Conservation (phyloP, 148 eudicot species). For the Cornus florida region DNA sequence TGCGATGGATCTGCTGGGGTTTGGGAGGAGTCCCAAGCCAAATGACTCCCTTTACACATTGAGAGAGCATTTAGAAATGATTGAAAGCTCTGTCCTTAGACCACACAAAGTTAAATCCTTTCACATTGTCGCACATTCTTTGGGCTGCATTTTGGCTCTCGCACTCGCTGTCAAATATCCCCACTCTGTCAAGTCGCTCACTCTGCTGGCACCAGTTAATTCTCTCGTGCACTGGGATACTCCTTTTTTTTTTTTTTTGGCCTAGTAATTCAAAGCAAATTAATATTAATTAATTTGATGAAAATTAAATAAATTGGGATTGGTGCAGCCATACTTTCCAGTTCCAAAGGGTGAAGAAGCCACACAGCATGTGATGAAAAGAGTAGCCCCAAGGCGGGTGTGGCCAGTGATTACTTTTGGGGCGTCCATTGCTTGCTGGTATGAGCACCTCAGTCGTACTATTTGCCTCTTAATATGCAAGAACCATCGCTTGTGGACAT, state of each 20-base stretch:
- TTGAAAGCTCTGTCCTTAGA: slow-evolving; percentile 68
- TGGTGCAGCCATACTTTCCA: slow-evolving; percentile 78
- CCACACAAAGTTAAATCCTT: slow-evolving; percentile 61
- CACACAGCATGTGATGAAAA: slow-evolving; percentile 71
- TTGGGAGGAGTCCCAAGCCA: slow-evolving; percentile 93
- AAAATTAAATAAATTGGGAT: too few relatives aligned
- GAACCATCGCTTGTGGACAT: slow-evolving; percentile 78
- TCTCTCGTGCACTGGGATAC: too few relatives aligned
- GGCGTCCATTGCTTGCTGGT: slow-evolving; percentile 86
- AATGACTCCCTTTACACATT: slow-evolving; percentile 75
- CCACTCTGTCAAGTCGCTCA: slow-evolving; percentile 65
- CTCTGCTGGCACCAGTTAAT: slow-evolving; percentile 87
- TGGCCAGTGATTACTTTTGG: slow-evolving; percentile 85
- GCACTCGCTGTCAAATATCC: slow-evolving; percentile 82
- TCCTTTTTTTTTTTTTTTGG: too few relatives aligned
- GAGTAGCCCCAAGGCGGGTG: slow-evolving; percentile 74
- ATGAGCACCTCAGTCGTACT: slow-evolving; percentile 83
- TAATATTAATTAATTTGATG: too few relatives aligned
- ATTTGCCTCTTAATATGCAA: slow-evolving; percentile 71
- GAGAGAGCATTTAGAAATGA: slow-evolving; percentile 85
- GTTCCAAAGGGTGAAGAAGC: slow-evolving; percentile 78
- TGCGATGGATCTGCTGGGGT: slow-evolving; percentile 85
- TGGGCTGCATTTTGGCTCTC: slow-evolving; percentile 90
- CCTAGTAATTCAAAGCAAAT: too few relatives aligned
- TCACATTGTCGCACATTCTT: slow-evolving; percentile 93